Base-by-base conservation (phyloP, 2,329 filamentous ascomycete species). In the Xylariaceae sp. region DNA sequence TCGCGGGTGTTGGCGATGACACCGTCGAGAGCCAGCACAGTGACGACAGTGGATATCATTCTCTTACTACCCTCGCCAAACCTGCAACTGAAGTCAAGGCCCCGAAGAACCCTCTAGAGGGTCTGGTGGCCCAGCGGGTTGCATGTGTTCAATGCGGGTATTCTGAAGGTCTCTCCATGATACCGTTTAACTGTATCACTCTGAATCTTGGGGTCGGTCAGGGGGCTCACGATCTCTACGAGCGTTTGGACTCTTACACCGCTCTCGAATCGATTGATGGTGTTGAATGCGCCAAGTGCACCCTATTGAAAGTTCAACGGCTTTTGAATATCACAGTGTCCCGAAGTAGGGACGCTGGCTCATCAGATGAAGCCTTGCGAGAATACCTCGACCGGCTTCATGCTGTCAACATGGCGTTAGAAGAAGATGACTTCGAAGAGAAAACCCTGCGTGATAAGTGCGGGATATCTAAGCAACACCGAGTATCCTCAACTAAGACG, bases 181-280 rank as follows among this genome's bases (percentile, higher is more conserved):
- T 90, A 26, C 90, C 91, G 0, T 97, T 97, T 76, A 96, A 94
- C 67, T 96, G 91, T 66, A 75, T 97, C 46, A 96, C 92, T 0
- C 81, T 97, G 0, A 90, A 87, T 37, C 81, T 97, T 1, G 89
- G 88, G 1, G 73, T 78, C 4, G 78, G 79, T 47, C 79, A 77
- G 60, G 68, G 72, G 32, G 75, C 79, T 19, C 89, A 91, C 65
- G 81, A 90, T 57, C 73, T 97, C 0, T 84, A 85, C 54, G 86
- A 94, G 56, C 86, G 90, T 53, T 73, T 99, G 26, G 87, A 95
- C 67, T 85, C 90, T 27, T 96, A 92, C 68, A 94, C 89, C 31
- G 81, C 84, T 9, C 78, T 96, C 6, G 94, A 97, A 68, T 78
- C 81, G 1, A 96, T 99, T 54, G 85, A 90, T 62, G 90, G 89